A percentile compares a stretch with the other conserved stretches of the same genome.
Conservation (phyloP, 176 grass and related monocot genomes). For the Thinopyrum elongatum region DNA sequence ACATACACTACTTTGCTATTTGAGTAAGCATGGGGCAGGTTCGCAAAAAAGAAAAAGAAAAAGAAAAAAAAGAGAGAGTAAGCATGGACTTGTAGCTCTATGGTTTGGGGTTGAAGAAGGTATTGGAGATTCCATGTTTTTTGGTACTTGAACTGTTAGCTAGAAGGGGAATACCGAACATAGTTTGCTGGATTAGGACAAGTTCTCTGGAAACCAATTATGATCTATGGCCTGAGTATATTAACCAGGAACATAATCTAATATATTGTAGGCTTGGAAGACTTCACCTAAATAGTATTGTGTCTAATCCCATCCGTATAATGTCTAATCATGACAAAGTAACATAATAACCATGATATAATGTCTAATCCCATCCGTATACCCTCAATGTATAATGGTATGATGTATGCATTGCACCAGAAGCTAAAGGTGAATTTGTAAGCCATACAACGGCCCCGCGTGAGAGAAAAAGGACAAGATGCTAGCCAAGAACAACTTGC, state of each 20-base stretch:
- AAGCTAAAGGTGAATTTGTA: slow-evolving; percentile 13
- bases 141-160: not conserved
- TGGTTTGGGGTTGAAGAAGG: too few species aligned
- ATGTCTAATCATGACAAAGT: not conserved
- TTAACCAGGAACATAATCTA: too few species aligned
- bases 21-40: too few species aligned
- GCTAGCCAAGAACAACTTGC: slow-evolving; percentile 84
- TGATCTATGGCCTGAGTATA: not conserved
- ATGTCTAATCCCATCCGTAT: not conserved
- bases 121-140: not conserved
- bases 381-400: not conserved
- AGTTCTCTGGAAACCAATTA: not conserved
- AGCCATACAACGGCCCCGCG: slow-evolving; percentile 39
- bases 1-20: too few species aligned
- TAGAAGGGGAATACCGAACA: not conserved
- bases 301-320: too few species aligned
- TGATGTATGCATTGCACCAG: not conserved
- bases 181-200: not conserved
- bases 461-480: slow-evolving; percentile 72
- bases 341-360: not conserved
- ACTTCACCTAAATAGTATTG: not conserved
- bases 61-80: too few species aligned
- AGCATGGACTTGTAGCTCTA: too few species aligned
- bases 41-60: too few species aligned
- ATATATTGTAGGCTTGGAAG: not conserved